A percentile compares a stretch with the other conserved stretches of the same genome.
These are phyloP conservation scores for Starmerella bombi DNA, from an alignment of 805 yeast genomes.

Conservation along the genomic window DNA sequence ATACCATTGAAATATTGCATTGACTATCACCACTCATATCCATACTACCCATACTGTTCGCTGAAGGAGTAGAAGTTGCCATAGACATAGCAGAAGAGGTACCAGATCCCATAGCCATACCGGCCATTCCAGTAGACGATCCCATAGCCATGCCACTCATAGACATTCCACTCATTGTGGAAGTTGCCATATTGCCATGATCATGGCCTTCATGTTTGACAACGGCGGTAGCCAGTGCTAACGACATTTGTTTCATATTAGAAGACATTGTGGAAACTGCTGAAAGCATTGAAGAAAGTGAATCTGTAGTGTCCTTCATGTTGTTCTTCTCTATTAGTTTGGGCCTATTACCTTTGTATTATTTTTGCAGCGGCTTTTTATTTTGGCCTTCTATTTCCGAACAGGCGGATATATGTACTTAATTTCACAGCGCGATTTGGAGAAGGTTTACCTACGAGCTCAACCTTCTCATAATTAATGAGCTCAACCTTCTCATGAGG, in stretches of 20 bases:
- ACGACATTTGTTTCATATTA: conserved; percentile 14
- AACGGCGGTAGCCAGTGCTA: conserved; percentile 8
- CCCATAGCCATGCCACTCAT: conserved; percentile 1
- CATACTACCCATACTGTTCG: conserved; percentile 6
- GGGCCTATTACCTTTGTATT: too few species aligned
- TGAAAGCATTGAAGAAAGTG: conserved; percentile 8
- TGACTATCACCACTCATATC: conserved; percentile 10
- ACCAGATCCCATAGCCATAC: conserved; percentile 7
- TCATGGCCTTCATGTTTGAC: conserved; percentile 1
- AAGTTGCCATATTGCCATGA: conserved; percentile 4
- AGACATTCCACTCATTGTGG: conserved; percentile 7
- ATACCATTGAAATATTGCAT: conserved; percentile 40
- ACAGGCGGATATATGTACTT: too few species aligned
- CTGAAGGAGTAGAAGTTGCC: neutral
- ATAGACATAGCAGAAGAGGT: neutral
- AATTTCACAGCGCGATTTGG: too few species aligned
- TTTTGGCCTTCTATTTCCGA: too few species aligned
- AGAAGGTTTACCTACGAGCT: too few species aligned
- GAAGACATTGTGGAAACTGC: conserved; percentile 18
- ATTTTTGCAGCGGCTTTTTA: too few species aligned
- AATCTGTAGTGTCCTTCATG: too few species aligned
- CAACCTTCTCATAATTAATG: too few species aligned
- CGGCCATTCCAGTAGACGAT: conserved; percentile 7
- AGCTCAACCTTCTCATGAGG: too few species aligned
- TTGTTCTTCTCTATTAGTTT: too few species aligned